Conservation (phyloP, 2,329 filamentous ascomycete genomes). For the Clonostachys sp. region DNA sequence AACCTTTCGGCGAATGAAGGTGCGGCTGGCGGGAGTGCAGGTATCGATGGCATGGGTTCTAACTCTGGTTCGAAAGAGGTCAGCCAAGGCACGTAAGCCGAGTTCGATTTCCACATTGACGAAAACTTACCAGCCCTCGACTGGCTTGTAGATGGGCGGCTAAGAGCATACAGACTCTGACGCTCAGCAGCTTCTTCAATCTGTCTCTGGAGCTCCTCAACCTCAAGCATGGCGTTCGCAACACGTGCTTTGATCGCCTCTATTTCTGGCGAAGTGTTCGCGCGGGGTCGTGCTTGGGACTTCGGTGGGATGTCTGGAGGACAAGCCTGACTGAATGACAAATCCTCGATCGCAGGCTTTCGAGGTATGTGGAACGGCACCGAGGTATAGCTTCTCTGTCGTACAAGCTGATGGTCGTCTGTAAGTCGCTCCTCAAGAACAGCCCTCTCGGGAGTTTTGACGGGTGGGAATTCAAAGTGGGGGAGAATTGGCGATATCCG, state of each 20-base stretch:
- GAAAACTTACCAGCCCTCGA: slow-evolving; percentile 14
- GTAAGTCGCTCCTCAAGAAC: slow-evolving; percentile 22
- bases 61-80: slow-evolving; percentile 22
- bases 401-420: slow-evolving; percentile 20
- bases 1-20: slow-evolving; percentile 55
- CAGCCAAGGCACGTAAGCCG: too few species aligned
- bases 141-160: slow-evolving; percentile 47
- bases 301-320: slow-evolving; percentile 4
- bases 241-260: slow-evolving; percentile 50
- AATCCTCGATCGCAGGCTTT: slow-evolving; percentile 21
- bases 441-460: slow-evolving; percentile 31
- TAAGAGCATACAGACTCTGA: slow-evolving; percentile 51
- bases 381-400: slow-evolving; percentile 42
- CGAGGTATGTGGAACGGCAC: slow-evolving; percentile 53
- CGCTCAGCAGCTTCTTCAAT: slow-evolving; percentile 58
- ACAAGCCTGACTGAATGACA: background rate
- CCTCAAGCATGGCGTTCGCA: slow-evolving; percentile 52
- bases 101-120: too few species aligned
- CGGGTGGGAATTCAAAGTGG: slow-evolving; percentile 35
- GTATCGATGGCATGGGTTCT: slow-evolving; percentile 51
- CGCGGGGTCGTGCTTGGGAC: slow-evolving; percentile 27
- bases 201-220: slow-evolving; percentile 52
- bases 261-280: slow-evolving; percentile 39
- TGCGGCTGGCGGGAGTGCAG: slow-evolving; percentile 49
- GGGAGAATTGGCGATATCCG: slow-evolving; percentile 52